phyloP scores from a whole-genome alignment of 176 grass and related monocot genomes.

The Elaeis guineensis region DNA sequence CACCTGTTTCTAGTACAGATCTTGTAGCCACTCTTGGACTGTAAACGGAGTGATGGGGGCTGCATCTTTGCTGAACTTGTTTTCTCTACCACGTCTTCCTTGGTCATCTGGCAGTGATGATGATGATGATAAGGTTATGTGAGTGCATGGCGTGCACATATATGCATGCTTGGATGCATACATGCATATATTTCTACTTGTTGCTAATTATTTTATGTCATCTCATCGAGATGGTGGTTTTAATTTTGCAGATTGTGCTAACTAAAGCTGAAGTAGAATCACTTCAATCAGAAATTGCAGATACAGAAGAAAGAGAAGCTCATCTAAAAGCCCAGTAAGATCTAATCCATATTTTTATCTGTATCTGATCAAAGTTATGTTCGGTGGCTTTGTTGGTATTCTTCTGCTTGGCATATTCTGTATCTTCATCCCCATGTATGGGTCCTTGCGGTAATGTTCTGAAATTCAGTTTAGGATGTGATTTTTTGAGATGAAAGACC shows the following conservation, averaged over 20 bases:
- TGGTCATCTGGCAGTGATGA: constrained; percentile 60
- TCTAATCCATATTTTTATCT: not conserved
- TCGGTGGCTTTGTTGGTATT: too few species aligned
- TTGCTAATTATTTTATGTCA: not conserved
- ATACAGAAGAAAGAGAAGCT: constrained; percentile 76
- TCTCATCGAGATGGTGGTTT: not conserved
- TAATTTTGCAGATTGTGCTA: constrained; percentile 41
- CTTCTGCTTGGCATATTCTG: too few species aligned
- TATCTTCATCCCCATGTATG: too few species aligned
- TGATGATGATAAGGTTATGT: constrained; percentile 71
- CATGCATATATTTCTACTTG: not conserved
- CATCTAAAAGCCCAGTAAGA: constrained; percentile 84
- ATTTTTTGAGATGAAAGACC: too few species aligned
- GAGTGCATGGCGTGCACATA: not conserved
- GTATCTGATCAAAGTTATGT: not conserved
- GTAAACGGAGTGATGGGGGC: constrained; percentile 71
- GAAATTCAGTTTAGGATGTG: too few species aligned
- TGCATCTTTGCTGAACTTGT: constrained; percentile 55
- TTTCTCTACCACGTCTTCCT: constrained; percentile 58
- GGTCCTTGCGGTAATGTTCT: too few species aligned
- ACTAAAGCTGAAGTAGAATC: constrained; percentile 77
- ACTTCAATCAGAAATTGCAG: constrained; percentile 55
- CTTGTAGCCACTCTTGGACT: constrained; percentile 37
- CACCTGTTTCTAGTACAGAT: constrained; percentile 18
- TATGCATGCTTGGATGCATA: too few species aligned